Base-by-base conservation (phyloP, 2,329 filamentous ascomycete genomes). In the Cladorrhinum sp. region DNA sequence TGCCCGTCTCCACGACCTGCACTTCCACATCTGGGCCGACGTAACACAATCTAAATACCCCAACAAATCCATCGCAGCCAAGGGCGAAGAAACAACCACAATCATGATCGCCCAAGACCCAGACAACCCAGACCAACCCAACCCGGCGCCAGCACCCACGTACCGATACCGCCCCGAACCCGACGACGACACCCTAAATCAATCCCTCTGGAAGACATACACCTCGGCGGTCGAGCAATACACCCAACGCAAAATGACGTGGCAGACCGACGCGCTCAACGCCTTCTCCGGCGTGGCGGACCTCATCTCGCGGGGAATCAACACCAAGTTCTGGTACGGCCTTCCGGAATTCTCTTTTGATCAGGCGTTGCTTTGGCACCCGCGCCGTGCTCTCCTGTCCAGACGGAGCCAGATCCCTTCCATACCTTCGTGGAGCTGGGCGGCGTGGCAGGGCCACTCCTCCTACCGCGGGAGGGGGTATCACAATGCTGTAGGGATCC, bases 321-420 rank as follows among this genome's bases (percentile, higher is more conserved):
- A 63, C 28, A 60, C 61, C 2, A 23, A 48, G 12, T 63, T 60
- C 48, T 60, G 58, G 61, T 49, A 58, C 50, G 61, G 61, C 55
- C 26, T 63, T 23, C 61, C 61, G 21, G 61, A 60, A 50, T 63
- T 60, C 39, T 39, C 36, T 30, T 60, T 63, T 53, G 61, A 63
- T 24, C 49, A 51, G 23, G 61, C 61, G 7, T 58, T 63, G 18
- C 42, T 63, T 12, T 63, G 61, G 61, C 54, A 58, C 20, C 61
- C 61, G 2, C 48, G 18, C 7, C 16, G 36, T n/a, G 58, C 60
- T 18, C 58, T 55, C 5, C 55, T 60, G 16, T 55, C 6, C 12
- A 39, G 61, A 6, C 58, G 58, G 12, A 58, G 21, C 9, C 16
- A 56, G 23, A 55, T 55, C 18, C 24, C 55, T 10, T 39, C 33